A percentile compares a stretch with the other conserved stretches of the same genome.
phyloP scores from a whole-genome alignment of 441 rosid species.

The Lepidium campestre region DNA sequence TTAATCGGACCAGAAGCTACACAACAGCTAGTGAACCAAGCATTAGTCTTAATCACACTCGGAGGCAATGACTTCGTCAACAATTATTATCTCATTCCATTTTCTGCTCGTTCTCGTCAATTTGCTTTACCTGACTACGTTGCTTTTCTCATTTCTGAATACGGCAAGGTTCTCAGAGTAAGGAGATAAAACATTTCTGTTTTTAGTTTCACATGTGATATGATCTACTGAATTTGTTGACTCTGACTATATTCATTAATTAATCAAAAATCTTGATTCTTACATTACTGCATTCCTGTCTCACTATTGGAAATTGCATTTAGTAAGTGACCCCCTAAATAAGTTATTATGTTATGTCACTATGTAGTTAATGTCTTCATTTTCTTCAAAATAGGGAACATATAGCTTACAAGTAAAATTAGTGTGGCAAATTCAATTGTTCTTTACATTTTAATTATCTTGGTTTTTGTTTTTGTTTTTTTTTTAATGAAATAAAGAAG shows the following conservation, averaged over 20 bases:
- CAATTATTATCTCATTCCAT: slow-evolving; percentile 80
- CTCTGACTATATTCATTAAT: too few relatives aligned
- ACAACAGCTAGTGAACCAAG: slow-evolving; percentile 48
- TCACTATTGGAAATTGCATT: slow-evolving; percentile 2
- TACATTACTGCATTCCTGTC: background rate
- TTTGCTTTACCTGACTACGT: slow-evolving; percentile 71
- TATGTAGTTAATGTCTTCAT: slow-evolving; percentile 1
- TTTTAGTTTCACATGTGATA: background rate
- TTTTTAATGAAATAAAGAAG: slow-evolving; percentile 33
- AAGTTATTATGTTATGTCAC: slow-evolving; percentile 3
- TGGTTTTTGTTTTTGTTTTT: too few relatives aligned
- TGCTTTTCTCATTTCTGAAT: slow-evolving; percentile 72
- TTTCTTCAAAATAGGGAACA: background rate
- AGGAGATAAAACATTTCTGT: background rate
- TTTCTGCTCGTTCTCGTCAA: slow-evolving; percentile 85
- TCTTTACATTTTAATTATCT: too few relatives aligned
- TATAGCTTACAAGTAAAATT: too few relatives aligned
- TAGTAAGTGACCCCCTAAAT: slow-evolving; percentile 3
- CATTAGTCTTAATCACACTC: slow-evolving; percentile 68
- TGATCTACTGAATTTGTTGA: background rate
- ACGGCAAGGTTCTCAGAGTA: slow-evolving; percentile 61
- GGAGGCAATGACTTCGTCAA: slow-evolving; percentile 96
- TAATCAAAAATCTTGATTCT: background rate
- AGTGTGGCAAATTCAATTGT: too few relatives aligned
- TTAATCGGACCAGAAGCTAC: slow-evolving; percentile 56